Percentiles rank a stretch among this genome's conserved stretches.
phyloP scores from a whole-genome alignment of 164 flowering plant species.

The Aristolochia contorta region DNA sequence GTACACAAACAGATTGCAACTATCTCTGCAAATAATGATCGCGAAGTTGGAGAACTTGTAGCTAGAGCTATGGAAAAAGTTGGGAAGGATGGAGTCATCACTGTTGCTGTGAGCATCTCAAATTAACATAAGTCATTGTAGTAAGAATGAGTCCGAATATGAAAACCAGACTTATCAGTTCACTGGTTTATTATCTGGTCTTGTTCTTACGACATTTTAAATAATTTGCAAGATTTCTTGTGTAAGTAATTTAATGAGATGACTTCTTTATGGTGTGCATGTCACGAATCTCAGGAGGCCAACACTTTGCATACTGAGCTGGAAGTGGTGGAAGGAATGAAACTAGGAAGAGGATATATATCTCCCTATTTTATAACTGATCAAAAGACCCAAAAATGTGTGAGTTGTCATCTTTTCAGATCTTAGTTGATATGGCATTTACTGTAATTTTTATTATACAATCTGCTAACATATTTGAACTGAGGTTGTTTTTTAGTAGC shows the following conservation, averaged over 20 bases:
- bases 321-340: constrained; percentile 93
- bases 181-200: too few species aligned
- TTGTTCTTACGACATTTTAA: too few species aligned
- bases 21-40: constrained; percentile 89
- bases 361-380: constrained; percentile 82
- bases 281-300: constrained; percentile 47
- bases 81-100: constrained; percentile 90
- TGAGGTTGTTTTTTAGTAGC: too few species aligned
- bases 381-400: constrained; percentile 74
- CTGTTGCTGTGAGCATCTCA: constrained; percentile 52
- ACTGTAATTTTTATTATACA: too few species aligned
- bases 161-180: too few species aligned
- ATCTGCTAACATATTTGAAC: too few species aligned
- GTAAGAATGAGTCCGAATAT: too few species aligned
- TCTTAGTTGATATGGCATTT: too few species aligned
- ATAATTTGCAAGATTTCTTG: neutral
- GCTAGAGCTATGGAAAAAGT: constrained; percentile 95
- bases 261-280: neutral
- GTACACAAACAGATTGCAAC: constrained; percentile 60
- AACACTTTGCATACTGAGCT: constrained; percentile 66
- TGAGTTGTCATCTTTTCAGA: constrained; percentile 23
- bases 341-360: constrained; percentile 76
- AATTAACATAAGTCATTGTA: neutral
- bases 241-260: constrained; percentile 4
- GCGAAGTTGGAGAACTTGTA: constrained; percentile 74